A percentile compares a stretch with the other conserved stretches of the same genome.
Conservation (phyloP, 2,329 filamentous ascomycete genomes). For the Cylindrodendrum hubeiense region DNA sequence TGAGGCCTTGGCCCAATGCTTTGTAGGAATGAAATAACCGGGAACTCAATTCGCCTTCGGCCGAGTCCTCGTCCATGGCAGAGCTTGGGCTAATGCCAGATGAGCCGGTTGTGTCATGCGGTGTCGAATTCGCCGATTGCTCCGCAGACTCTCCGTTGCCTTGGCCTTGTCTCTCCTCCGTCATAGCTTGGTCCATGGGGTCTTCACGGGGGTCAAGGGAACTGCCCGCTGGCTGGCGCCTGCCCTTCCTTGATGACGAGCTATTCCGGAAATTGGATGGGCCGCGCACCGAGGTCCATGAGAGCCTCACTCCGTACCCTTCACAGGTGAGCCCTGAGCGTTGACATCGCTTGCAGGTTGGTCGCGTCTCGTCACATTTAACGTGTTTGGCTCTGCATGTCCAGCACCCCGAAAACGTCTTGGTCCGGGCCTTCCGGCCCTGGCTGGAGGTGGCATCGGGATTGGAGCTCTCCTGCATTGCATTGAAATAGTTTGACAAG, state of each 20-base stretch:
- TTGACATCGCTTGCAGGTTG: constrained; percentile 36
- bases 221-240: constrained; percentile 15
- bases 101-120: neutral
- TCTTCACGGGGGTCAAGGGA: constrained; percentile 10
- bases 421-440: constrained; percentile 39
- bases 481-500: neutral
- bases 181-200: neutral
- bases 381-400: constrained; percentile 43
- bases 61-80: constrained; percentile 7
- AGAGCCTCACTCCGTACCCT: constrained; percentile 39
- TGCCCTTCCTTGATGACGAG: constrained; percentile 19
- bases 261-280: constrained; percentile 33
- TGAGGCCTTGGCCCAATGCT: constrained; percentile 29
- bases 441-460: constrained; percentile 25
- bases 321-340: constrained; percentile 36
- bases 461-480: constrained; percentile 29
- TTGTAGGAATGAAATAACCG: constrained; percentile 39
- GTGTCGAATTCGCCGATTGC: constrained; percentile 4
- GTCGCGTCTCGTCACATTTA: constrained; percentile 45
- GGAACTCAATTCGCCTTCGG: constrained; percentile 23
- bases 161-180: constrained; percentile 4
- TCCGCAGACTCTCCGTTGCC: constrained; percentile 8
- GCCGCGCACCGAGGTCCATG: constrained; percentile 41
- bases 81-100: neutral
- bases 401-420: constrained; percentile 44